A percentile compares a stretch with the other conserved stretches of the same genome.
Evolutionary conservation across 305 asterid genomes (phyloP).

Genomic region (Fraxinus velutina): DNA sequence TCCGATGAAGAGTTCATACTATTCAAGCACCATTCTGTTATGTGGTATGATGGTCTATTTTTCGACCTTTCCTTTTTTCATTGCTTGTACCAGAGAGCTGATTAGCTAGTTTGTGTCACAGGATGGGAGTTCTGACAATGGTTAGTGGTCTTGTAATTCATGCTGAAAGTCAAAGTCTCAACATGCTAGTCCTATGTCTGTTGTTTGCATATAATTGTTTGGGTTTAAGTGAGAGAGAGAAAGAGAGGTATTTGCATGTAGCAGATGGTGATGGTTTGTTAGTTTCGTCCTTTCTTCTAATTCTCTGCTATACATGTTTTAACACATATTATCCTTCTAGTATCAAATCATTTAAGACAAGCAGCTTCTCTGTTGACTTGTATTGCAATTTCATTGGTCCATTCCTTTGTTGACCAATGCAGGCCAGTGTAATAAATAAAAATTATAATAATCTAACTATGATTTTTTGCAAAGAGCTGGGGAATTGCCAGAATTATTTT

Average conservation of each 20-base stretch:
- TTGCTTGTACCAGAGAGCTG: neutral
- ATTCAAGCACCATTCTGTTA: neutral
- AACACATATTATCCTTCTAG: neutral
- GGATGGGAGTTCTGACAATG: neutral
- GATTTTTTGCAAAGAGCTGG: neutral
- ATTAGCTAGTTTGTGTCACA: neutral
- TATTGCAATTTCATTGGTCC: conserved; percentile 7
- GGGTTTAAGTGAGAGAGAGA: neutral
- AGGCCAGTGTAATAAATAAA: neutral
- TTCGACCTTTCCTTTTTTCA: neutral
- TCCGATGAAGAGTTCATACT: neutral
- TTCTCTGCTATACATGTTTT: neutral
- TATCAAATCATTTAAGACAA: neutral
- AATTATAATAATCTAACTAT: neutral
- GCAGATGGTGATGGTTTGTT: neutral
- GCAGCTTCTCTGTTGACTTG: neutral
- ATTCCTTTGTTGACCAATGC: conserved; percentile 19
- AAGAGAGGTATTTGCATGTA: neutral
- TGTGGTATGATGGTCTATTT: neutral
- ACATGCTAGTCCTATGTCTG: neutral
- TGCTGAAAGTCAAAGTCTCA: neutral
- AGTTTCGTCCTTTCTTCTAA: neutral
- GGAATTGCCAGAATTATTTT: neutral
- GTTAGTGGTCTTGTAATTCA: neutral
- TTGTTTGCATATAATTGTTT: neutral